Evolutionary conservation across 2,329 filamentous ascomycete species (phyloP).

Genomic region (Catunica adiposa): DNA sequence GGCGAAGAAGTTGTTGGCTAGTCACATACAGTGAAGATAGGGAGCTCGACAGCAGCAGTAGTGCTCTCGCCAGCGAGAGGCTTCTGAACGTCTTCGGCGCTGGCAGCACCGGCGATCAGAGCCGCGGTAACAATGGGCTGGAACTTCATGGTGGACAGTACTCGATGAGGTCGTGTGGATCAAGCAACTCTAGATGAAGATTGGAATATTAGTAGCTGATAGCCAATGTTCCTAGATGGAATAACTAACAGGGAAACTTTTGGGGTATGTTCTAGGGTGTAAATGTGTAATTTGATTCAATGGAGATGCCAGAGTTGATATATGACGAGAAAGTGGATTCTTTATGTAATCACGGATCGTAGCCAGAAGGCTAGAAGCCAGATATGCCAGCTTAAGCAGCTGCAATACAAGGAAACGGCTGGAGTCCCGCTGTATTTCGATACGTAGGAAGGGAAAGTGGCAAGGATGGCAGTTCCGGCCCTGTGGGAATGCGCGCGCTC

Average conservation of each 20-base stretch:
- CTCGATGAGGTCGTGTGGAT: neutral
- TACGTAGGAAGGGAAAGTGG: neutral
- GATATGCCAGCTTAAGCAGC: slow-evolving; percentile 1
- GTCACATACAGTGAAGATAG: slow-evolving; percentile 70
- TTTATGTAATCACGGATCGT: neutral
- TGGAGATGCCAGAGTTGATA: neutral
- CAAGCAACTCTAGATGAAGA: neutral
- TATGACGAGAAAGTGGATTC: neutral
- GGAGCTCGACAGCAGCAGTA: slow-evolving; percentile 46
- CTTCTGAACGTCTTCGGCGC: slow-evolving; percentile 15
- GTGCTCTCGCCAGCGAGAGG: slow-evolving; percentile 48
- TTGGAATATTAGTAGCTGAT: no score
- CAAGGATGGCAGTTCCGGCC: neutral
- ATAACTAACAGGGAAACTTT: neutral
- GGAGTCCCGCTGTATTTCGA: neutral
- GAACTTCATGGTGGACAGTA: slow-evolving; percentile 56
- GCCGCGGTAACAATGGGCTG: slow-evolving; percentile 63
- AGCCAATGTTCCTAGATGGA: no score
- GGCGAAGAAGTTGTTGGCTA: no score
- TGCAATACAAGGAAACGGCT: neutral
- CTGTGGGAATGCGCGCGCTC: neutral
- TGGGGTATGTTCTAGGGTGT: neutral
- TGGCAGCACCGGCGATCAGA: slow-evolving; percentile 36
- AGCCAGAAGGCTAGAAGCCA: neutral
- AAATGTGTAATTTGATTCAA: neutral